Base-by-base conservation (phyloP, 768 basidiomycete genomes). In the Suillus clintonianus region DNA sequence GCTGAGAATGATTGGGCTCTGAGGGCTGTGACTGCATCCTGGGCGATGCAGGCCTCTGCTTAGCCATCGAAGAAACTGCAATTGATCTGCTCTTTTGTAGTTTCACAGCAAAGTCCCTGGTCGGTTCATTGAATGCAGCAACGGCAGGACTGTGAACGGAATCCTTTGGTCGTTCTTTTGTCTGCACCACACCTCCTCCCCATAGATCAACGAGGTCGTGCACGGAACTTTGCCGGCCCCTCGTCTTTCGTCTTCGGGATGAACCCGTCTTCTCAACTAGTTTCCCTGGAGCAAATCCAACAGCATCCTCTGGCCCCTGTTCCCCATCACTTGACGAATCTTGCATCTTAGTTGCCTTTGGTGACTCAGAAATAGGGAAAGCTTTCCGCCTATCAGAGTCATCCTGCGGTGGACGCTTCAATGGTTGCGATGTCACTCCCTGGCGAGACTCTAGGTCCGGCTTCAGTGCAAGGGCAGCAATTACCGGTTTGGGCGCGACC, bases 151-250 rank as follows among this genome's bases (percentile, higher is more conserved):
- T 69, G 22, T 66, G 59, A 22, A 55, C 24, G 22, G 50, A 54
- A 64, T 76, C 70, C 62, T 71, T 73, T 37, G 75, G 77, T 65
- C 80, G 83, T 66, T 85, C 83, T 68, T 81, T 84, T 27, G 71
- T 71, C 65, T 73, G 78, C 55, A 68, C 66, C 63, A 80, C 64
- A 15, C 82, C 81, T 8, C 89, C 90, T 47, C 90, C 90, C 81
- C 89, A 93, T 34, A 94, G 73, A 72, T 90, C 89, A 34, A 94
- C 90, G 61, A 94, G 72, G 70, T 94, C 89, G 69, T 95, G 91
- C 27, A 94, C 91, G 14, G 93, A 94, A 69, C 86, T 89, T 78
- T 94, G 91, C 66, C 92, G 78, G 45, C 84, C 80, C 68, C 86
- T 86, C 48, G 77, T 74, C 68, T 75, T 82, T 47, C 76, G 71